phyloP scores from a whole-genome alignment of 164 flowering plant genomes.

The Malania oleifera region DNA sequence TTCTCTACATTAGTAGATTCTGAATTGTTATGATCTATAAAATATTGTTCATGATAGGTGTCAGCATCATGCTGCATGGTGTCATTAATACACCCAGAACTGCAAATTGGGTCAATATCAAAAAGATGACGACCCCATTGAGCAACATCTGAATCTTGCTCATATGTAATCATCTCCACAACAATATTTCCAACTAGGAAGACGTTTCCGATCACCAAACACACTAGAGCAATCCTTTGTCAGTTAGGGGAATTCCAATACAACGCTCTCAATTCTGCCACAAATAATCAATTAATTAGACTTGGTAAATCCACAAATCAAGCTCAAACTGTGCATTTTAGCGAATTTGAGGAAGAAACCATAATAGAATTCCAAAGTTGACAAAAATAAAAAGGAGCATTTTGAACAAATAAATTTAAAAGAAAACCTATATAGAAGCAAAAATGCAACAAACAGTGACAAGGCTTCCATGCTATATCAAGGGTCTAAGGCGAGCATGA shows the following conservation, averaged over 20 bases:
- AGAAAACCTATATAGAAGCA: too few relatives aligned
- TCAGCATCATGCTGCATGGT: conserved; percentile 16
- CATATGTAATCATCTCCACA: conserved; percentile 18
- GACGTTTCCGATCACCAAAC: not conserved
- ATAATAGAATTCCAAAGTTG: too few relatives aligned
- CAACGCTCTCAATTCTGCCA: not conserved
- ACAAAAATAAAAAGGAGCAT: too few relatives aligned
- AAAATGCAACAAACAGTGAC: too few relatives aligned
- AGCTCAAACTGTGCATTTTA: too few relatives aligned
- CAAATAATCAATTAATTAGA: too few relatives aligned
- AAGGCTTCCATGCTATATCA: too few relatives aligned
- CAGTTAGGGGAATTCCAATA: not conserved
- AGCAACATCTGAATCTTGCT: conserved; percentile 26
- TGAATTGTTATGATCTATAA: conserved; percentile 13
- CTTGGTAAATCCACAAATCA: too few relatives aligned
- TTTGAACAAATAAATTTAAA: too few relatives aligned
- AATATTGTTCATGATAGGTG: conserved; percentile 16
- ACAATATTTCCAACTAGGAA: conserved; percentile 3
- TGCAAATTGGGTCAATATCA: conserved; percentile 19
- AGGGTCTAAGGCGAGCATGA: too few relatives aligned
- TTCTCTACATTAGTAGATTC: conserved; percentile 25
- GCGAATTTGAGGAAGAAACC: too few relatives aligned
- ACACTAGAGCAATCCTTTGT: not conserved
- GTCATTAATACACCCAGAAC: conserved; percentile 19
- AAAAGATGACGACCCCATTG: conserved; percentile 36